Evolutionary conservation across 805 yeast species (phyloP), one percentile per base, ranked within the genome.

Genomic region (Metschnikowia baotianmanensis): DNA sequence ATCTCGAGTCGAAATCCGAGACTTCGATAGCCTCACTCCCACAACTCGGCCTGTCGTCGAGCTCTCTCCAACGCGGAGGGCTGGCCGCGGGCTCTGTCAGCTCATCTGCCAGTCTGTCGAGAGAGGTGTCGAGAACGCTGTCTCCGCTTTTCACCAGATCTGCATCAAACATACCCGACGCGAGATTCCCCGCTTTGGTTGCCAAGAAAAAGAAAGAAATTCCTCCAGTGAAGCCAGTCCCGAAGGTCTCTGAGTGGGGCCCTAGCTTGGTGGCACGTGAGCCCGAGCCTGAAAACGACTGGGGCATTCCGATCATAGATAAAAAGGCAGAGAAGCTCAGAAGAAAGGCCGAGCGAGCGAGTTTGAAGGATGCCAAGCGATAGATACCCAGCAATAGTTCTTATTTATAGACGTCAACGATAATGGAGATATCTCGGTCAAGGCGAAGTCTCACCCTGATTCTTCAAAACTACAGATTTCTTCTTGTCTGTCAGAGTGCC

Each of bases 161-260:
- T 18, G 52, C 66, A 21, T 55, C 55, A 15, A 48, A 39, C 21
- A 23, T 34, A 55, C 39, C 58, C 22, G 62, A 58, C 2, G 40
- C 55, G 3, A 61, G 72, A 46, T 76, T 80, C 53, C 85, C 86
- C 3, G 69, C 77, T 0, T 57, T 75, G 26, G 63, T 30, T 15
- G 43, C 60, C 44, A 75, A 72, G 54, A 53, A 61, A 36, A 65
- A 62, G 43, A 61, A 53, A 42, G 50, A 46, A 7, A 69, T 76
- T 39, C 86, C 89, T 2, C 69, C 84, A 29, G 86, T 83, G 4
- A 79, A 78, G 34, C 78, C 81, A 6, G 59, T 71, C 2, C 40
- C 42, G 12, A 33, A 45, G 16, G 40, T 46, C 6, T 36, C 51
- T 3, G 36, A 43, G 5, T 52, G 56, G 56, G 54, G 52, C 12